Base-by-base conservation (phyloP, 1,139 yeast species). In the Suhomyces taliae region DNA sequence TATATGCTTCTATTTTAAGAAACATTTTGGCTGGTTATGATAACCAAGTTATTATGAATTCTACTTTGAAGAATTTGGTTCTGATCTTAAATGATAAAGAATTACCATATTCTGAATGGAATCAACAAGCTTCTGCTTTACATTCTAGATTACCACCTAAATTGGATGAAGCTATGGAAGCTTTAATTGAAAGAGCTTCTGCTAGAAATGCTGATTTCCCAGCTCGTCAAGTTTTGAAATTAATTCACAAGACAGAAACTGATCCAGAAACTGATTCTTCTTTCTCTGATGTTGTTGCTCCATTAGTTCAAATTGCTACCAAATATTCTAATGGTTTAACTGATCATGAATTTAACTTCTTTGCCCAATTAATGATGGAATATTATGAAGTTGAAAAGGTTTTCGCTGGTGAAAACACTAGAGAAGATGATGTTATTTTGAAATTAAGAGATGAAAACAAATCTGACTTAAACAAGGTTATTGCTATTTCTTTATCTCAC, bases 91-190 rank as follows among this genome's bases (percentile, higher is more conserved):
- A 87, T 63, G 81, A 89, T 61, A 86, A 83, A 44, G 86, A 87
- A 47, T 78, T 93, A 61, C 99, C 99, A 41, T 93, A 81, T 66
- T 88, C 96, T 34, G 96, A 90, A 72, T 93, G 99, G 99, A 74
- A 72, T 48, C 79, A 82, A 59, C 88, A 85, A 55, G 83, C 87
- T 36, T 89, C 97, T 52, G 97, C 98, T 35, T 76, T 93, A 59
- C 97, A 91, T 66, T 85, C 96, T 24, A 85, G 99, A 73, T 74
- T 93, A 60, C 96, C 97, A 40, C 62, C 77, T 2, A 82, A 85
- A 59, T 78, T 93, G 55, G 95, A 90, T 62, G 79, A 82, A 47
- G 76, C 82, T 40, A 76, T 93, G 58, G 67, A 78, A 11, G 72
- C 82, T 34, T 74, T 88, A 49, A 77, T 93, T 53, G 89, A 86